Evolutionary conservation across 306 rosid species (phyloP).

Genomic region (Dryas octopetala): DNA sequence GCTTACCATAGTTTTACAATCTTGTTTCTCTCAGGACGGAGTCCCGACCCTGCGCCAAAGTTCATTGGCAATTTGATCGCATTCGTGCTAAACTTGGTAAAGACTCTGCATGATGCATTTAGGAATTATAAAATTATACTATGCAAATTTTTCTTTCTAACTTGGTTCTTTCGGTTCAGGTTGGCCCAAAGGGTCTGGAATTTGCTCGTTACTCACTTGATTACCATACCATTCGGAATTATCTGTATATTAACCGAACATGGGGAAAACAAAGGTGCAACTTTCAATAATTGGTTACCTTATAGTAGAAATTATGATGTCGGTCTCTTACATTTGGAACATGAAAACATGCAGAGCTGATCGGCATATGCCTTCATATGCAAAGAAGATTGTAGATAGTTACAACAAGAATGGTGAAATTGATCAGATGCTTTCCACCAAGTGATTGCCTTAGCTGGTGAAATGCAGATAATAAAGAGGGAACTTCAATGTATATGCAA

Average conservation of each 20-base stretch:
- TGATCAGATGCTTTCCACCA: constrained; percentile 59
- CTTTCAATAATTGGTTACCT: not conserved
- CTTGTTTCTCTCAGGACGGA: constrained; percentile 54
- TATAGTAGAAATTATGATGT: constrained; percentile 4
- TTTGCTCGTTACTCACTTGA: constrained; percentile 96
- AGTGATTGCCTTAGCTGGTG: constrained; percentile 29
- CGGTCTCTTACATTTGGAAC: constrained; percentile 18
- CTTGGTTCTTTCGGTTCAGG: constrained; percentile 39
- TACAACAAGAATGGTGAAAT: constrained; percentile 91
- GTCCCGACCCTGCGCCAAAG: constrained; percentile 93
- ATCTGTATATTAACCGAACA: constrained; percentile 60
- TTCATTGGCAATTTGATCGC: constrained; percentile 82
- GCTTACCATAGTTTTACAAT: not conserved
- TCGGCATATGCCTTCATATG: constrained; percentile 77
- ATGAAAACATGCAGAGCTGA: constrained; percentile 69
- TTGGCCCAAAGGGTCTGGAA: constrained; percentile 94
- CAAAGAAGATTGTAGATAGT: constrained; percentile 79
- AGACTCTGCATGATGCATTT: constrained; percentile 9
- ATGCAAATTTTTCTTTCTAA: constrained; percentile 9
- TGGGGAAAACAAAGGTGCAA: constrained; percentile 95
- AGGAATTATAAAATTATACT: not conserved
- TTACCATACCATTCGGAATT: constrained; percentile 93
- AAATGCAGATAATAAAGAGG: not conserved
- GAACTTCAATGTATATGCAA: constrained; percentile 11
- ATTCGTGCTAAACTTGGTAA: constrained; percentile 86